Conservation (phyloP, 2,329 filamentous ascomycete species). For the Neonectria neomacrospora region DNA sequence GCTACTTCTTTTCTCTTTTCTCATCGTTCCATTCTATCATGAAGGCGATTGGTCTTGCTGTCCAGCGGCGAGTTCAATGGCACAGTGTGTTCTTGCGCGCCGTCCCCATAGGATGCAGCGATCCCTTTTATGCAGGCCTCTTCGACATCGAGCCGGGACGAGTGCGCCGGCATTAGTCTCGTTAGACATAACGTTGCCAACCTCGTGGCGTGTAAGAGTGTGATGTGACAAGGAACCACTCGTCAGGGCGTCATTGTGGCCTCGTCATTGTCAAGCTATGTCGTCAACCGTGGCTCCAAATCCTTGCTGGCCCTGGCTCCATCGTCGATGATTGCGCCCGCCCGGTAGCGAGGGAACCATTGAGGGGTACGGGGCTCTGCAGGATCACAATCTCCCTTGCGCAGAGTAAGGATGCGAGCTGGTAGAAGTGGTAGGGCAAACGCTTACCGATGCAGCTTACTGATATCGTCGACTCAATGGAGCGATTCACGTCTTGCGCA, state of each 20-base stretch:
- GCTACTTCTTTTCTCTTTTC: slow-evolving; percentile 29
- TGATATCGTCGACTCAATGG: slow-evolving; percentile 6
- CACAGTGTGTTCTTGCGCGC: slow-evolving; percentile 24
- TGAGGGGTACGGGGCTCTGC: not conserved
- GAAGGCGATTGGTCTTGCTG: slow-evolving; percentile 16
- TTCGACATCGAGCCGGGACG: slow-evolving; percentile 23
- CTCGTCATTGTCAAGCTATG: slow-evolving; percentile 18
- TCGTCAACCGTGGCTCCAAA: slow-evolving; percentile 17
- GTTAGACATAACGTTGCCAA: slow-evolving; percentile 16
- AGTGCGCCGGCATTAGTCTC: slow-evolving; percentile 28
- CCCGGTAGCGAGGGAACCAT: slow-evolving; percentile 4
- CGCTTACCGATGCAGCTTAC: slow-evolving; percentile 1
- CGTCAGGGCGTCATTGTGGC: slow-evolving; percentile 15
- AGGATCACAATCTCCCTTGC: not conserved
- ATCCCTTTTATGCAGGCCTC: slow-evolving; percentile 24
- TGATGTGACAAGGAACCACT: not conserved
- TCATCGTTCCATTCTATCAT: slow-evolving; percentile 10
- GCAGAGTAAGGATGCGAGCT: not conserved
- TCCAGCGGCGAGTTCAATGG: slow-evolving; percentile 17
- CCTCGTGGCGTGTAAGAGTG: slow-evolving; percentile 20
- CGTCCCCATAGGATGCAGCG: slow-evolving; percentile 22
- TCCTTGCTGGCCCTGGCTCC: slow-evolving; percentile 1
- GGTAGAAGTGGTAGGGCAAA: slow-evolving; percentile 1
- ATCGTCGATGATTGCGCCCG: slow-evolving; percentile 7
- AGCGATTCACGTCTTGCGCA: slow-evolving; percentile 7